Evolutionary conservation across 2,329 filamentous ascomycete genomes (phyloP).

Genomic region (Pseudogymnoascus sp.): DNA sequence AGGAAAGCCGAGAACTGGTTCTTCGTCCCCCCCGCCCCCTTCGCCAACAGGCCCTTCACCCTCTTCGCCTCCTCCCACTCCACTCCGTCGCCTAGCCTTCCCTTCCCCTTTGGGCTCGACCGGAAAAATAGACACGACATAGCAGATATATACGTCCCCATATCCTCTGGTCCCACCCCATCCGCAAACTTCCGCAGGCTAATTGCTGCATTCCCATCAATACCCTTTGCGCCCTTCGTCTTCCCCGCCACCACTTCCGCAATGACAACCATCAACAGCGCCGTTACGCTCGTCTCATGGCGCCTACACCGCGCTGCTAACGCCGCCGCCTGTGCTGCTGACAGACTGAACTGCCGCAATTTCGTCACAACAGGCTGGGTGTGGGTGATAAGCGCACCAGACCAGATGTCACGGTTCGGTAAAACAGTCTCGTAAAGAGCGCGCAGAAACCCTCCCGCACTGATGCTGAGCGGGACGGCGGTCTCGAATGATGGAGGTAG

Average conservation of each 20-base stretch:
- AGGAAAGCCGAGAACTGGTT: neutral
- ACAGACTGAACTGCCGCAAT: neutral
- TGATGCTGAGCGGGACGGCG: neutral
- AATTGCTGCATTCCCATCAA: neutral
- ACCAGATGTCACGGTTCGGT: slow-evolving; percentile 15
- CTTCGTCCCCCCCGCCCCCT: neutral
- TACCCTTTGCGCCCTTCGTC: neutral
- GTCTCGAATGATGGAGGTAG: neutral
- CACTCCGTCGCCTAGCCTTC: neutral
- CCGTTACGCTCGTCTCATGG: neutral
- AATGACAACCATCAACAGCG: neutral
- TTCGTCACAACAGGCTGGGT: neutral
- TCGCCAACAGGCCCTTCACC: neutral
- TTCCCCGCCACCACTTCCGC: neutral
- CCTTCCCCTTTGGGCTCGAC: neutral
- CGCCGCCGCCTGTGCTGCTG: neutral
- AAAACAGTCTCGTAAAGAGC: slow-evolving; percentile 29
- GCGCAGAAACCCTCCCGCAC: slow-evolving; percentile 15
- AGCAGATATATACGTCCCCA: neutral
- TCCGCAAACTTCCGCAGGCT: neutral
- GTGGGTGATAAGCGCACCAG: neutral
- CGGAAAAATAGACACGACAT: neutral
- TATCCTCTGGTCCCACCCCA: neutral
- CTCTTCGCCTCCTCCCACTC: neutral
- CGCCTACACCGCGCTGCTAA: neutral